Percentiles rank a stretch among this genome's conserved stretches.
Conservation (phyloP, 2,329 filamentous ascomycete genomes). For the Aschersonia sp. region DNA sequence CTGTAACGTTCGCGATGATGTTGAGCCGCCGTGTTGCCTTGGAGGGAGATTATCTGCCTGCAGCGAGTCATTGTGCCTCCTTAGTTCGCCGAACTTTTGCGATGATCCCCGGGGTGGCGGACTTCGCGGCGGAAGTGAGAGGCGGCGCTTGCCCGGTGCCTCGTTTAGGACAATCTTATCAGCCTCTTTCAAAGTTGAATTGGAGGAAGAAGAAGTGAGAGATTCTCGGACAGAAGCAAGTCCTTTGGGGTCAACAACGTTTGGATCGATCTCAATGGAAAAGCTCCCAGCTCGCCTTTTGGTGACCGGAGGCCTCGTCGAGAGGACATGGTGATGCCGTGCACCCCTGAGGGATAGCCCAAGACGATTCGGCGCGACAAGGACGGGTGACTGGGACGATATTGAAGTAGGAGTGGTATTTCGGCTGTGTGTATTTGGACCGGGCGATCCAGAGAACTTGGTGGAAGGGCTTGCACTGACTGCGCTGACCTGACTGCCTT, state of each 20-base stretch:
- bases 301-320: constrained; percentile 44
- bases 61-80: background rate
- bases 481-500: constrained; percentile 38
- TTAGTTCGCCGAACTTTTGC: constrained; percentile 29
- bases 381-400: constrained; percentile 56
- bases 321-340: constrained; percentile 39
- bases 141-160: constrained; percentile 20
- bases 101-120: constrained; percentile 49
- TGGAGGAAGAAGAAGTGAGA: constrained; percentile 56
- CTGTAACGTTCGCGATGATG: constrained; percentile 22
- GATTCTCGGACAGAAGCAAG: constrained; percentile 55
- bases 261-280: constrained; percentile 32
- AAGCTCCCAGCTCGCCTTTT: constrained; percentile 41
- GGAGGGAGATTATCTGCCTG: background rate
- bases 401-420: constrained; percentile 69
- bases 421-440: constrained; percentile 55
- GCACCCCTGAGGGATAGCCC: constrained; percentile 24
- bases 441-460: constrained; percentile 57
- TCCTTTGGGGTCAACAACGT: constrained; percentile 35
- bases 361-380: constrained; percentile 33
- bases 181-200: constrained; percentile 47
- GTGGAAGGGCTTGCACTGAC: constrained; percentile 62
- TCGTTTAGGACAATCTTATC: constrained; percentile 26
- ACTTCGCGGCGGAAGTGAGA: constrained; percentile 38
- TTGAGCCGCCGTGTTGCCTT: constrained; percentile 2